phyloP scores from a whole-genome alignment of 2,329 filamentous ascomycete species.

The Trichoderma koningii region DNA sequence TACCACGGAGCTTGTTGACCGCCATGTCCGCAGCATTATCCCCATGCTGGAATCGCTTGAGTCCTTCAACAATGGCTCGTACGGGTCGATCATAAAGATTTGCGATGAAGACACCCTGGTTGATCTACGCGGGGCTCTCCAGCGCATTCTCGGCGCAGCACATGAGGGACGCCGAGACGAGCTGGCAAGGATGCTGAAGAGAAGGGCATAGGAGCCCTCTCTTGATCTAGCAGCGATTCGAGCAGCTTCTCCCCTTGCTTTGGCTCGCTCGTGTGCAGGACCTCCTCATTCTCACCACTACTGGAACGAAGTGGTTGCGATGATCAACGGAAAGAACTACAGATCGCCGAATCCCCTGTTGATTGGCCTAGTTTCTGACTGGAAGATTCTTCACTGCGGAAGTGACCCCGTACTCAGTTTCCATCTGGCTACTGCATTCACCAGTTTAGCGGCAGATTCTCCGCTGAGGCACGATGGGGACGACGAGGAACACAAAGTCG shows the following conservation, averaged over 20 bases:
- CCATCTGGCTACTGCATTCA: slow-evolving; percentile 55
- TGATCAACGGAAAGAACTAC: slow-evolving; percentile 28
- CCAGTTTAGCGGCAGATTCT: slow-evolving; percentile 43
- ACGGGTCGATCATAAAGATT: slow-evolving; percentile 51
- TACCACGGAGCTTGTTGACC: slow-evolving; percentile 41
- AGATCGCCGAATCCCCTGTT: slow-evolving; percentile 51
- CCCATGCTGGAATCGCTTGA: slow-evolving; percentile 42
- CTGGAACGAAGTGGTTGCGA: slow-evolving; percentile 42
- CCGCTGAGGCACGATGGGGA: slow-evolving; percentile 39
- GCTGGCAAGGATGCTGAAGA: slow-evolving; percentile 30
- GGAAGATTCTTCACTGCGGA: slow-evolving; percentile 49
- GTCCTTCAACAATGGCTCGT: slow-evolving; percentile 49
- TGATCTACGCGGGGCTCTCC: slow-evolving; percentile 46
- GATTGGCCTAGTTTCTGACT: slow-evolving; percentile 38
- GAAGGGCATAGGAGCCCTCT: slow-evolving; percentile 31
- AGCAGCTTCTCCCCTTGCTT: slow-evolving; percentile 43
- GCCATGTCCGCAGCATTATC: slow-evolving; percentile 49
- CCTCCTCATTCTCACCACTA: slow-evolving; percentile 36
- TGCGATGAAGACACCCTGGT: slow-evolving; percentile 51
- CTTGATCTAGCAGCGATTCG: slow-evolving; percentile 38
- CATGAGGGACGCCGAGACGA: slow-evolving; percentile 26
- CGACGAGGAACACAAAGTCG: slow-evolving; percentile 32
- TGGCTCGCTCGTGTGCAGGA: slow-evolving; percentile 34
- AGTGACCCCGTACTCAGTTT: slow-evolving; percentile 57
- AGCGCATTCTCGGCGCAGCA: slow-evolving; percentile 31